Evolutionary conservation across 768 basidiomycete genomes (phyloP), one percentile per base, ranked within the genome.

Genomic region (Suillus variegatus): DNA sequence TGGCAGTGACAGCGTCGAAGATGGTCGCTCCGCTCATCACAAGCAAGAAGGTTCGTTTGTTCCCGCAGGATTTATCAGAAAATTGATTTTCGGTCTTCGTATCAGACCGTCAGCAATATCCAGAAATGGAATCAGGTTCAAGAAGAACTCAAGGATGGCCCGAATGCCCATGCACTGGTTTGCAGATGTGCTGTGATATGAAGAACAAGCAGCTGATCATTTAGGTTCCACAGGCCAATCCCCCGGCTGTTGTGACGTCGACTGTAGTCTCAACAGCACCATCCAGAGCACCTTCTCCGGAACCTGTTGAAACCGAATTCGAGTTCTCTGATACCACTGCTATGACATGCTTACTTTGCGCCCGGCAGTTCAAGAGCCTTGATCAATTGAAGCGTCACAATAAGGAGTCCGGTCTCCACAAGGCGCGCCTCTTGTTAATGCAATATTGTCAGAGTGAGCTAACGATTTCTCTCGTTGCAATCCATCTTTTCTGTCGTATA

Each of bases 81-180:
- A 71, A 52, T 35, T 65, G 18, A 5, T 57, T 9, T 61, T 49
- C 55, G 64, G 58, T 36, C 25, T 32, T 32, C 41, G 28, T 51
- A 74, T 22, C 74, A 97, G 94, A 92, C 89, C 54, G 92, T 86
- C 58, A 92, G 86, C 75, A 95, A 95, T 72, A 98, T 99, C 74
- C 89, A 85, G 72, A 98, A 99, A 75, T 99, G 97, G 97, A 99
- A 96, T 74, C 91, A 90, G 80, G 93, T 96, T 12, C 94, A 97
- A 77, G 91, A 90, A 77, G 96, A 95, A 72, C 83, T 97, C 60
- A 86, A 85, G 43, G 82, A 86, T 66, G 77, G 81, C 51, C 64
- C 79, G 40, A 73, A 72, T 64, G 66, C 73, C 61, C 67, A 64
- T 46, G 65, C 71, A 66, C 54, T 72, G 60, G 72, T 65, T 47